Conservation (phyloP, 2,329 filamentous ascomycete genomes). For the Xylariales sp. region DNA sequence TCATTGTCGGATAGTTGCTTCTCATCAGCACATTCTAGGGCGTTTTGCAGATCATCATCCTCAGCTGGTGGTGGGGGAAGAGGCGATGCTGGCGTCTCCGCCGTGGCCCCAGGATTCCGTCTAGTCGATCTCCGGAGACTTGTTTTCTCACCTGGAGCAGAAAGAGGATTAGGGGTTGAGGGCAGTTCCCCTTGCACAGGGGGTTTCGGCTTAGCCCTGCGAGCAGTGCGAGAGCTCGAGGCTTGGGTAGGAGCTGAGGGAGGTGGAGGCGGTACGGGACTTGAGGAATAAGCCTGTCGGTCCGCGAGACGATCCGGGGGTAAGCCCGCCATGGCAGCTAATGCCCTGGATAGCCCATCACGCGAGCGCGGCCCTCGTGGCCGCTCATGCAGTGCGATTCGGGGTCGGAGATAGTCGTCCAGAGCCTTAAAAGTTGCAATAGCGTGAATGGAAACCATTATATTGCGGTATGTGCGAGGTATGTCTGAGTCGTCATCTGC, state of each 20-base stretch:
- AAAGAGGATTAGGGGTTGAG: slow-evolving; percentile 38
- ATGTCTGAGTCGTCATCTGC: slow-evolving; percentile 91
- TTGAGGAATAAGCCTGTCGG: slow-evolving; percentile 33
- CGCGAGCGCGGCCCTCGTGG: slow-evolving; percentile 58
- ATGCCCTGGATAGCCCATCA: slow-evolving; percentile 60
- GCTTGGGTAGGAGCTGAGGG: slow-evolving; percentile 31
- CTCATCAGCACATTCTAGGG: slow-evolving; percentile 90
- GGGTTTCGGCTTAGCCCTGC: slow-evolving; percentile 44
- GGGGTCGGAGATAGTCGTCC: slow-evolving; percentile 89
- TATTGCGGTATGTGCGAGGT: slow-evolving; percentile 80
- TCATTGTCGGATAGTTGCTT: slow-evolving; percentile 74
- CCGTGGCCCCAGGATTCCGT: slow-evolving; percentile 45
- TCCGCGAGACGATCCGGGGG: slow-evolving; percentile 47
- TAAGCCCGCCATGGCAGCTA: slow-evolving; percentile 73
- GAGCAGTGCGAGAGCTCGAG: slow-evolving; percentile 38
- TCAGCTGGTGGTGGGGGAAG: slow-evolving; percentile 52
- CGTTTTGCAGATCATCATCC: slow-evolving; percentile 60
- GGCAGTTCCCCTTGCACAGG: slow-evolving; percentile 34
- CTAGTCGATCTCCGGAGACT: slow-evolving; percentile 59
- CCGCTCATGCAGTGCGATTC: slow-evolving; percentile 77
- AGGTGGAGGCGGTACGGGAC: slow-evolving; percentile 31
- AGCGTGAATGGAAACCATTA: slow-evolving; percentile 98
- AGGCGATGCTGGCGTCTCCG: slow-evolving; percentile 46
- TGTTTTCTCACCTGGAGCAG: slow-evolving; percentile 53
- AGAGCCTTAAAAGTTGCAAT: slow-evolving; percentile 97